Evolutionary conservation across 805 yeast genomes (phyloP), one percentile per base, ranked within the genome.

Genomic region (Candida maesae): DNA sequence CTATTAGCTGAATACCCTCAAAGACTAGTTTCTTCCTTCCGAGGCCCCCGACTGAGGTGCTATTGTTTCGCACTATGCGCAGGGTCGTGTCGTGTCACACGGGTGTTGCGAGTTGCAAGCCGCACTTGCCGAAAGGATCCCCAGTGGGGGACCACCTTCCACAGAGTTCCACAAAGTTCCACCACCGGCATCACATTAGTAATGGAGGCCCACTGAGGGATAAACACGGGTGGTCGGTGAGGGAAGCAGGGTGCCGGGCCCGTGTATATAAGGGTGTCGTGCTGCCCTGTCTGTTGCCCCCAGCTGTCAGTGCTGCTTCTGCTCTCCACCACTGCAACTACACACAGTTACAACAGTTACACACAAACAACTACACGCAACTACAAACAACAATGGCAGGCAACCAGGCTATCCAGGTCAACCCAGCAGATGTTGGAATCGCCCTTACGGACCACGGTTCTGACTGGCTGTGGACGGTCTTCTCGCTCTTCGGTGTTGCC

Each of bases 391-490:
- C 36, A 29, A 45, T 47, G 53, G 47, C 48, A n/a, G 55, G 55
- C 26, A 51, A 51, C 29, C 38, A 51, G 35, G 55, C 55, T 44
- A 37, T 45, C 33, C n/a, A 29, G 10, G 33, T 48, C 26, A 55
- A 55, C 38, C 34, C 50, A 11, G 46, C 63, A 6, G 61, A 58
- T 15, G 60, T 70, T 37, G 82, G 76, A 47, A 70, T 77, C 54
- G 72, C 71, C 41, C 45, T 80, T 25, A 78, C 83, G 11, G 46
- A 55, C 12, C 76, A 73, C 51, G 85, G 87, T 56, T 78, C 84
- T 8, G 76, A 75, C 57, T 80, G 84, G 84, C 66, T 74, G 49
- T 80, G 84, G 84, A 73, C 85, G 1, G 80, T 65, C 12, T 78
- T 80, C 52, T 58, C 74, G 5, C 38, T 76, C 28, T 71, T 77